phyloP scores from a whole-genome alignment of 2,329 filamentous ascomycete species.

The Exserohilum rostratum region DNA sequence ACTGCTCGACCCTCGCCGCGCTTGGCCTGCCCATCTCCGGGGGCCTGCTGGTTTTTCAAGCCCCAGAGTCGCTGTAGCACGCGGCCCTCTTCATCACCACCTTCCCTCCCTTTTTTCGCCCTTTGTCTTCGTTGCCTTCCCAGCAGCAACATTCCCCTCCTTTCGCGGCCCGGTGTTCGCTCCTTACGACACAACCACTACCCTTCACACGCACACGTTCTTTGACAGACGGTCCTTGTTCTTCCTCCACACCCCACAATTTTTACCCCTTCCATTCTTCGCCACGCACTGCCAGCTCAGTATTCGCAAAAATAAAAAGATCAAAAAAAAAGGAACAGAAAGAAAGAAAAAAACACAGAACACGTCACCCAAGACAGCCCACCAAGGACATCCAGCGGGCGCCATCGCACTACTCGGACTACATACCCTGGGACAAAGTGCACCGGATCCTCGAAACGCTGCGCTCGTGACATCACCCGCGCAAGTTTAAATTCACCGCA shows the following conservation, averaged over 20 bases:
- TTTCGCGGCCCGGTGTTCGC: slow-evolving; percentile 47
- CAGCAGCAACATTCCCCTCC: slow-evolving; percentile 33
- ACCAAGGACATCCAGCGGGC: slow-evolving; percentile 9
- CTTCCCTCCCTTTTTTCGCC: slow-evolving; percentile 31
- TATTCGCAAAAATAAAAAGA: slow-evolving; percentile 16
- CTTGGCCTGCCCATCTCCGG: slow-evolving; percentile 18
- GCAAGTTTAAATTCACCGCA: slow-evolving; percentile 25
- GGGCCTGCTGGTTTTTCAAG: slow-evolving; percentile 32
- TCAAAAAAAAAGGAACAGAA: not conserved
- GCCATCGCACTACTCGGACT: slow-evolving; percentile 4
- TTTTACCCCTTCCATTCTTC: slow-evolving; percentile 18
- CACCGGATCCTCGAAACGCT: slow-evolving; percentile 17
- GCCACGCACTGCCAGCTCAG: slow-evolving; percentile 40
- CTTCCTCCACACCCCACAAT: slow-evolving; percentile 21
- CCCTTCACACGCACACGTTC: slow-evolving; percentile 28
- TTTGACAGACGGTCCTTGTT: slow-evolving; percentile 43
- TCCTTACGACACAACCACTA: slow-evolving; percentile 49
- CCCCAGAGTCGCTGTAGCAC: slow-evolving; percentile 18
- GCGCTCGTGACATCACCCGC: slow-evolving; percentile 30
- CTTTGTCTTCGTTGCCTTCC: slow-evolving; percentile 32
- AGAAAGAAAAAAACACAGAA: not conserved
- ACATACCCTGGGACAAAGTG: slow-evolving; percentile 15
- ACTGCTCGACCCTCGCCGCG: slow-evolving; percentile 31
- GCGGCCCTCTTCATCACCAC: slow-evolving; percentile 28
- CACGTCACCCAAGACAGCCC: slow-evolving; percentile 12